A percentile compares a stretch with the other conserved stretches of the same genome.
Conservation (phyloP, 805 yeast species). For the Kodamaea sagamina region DNA sequence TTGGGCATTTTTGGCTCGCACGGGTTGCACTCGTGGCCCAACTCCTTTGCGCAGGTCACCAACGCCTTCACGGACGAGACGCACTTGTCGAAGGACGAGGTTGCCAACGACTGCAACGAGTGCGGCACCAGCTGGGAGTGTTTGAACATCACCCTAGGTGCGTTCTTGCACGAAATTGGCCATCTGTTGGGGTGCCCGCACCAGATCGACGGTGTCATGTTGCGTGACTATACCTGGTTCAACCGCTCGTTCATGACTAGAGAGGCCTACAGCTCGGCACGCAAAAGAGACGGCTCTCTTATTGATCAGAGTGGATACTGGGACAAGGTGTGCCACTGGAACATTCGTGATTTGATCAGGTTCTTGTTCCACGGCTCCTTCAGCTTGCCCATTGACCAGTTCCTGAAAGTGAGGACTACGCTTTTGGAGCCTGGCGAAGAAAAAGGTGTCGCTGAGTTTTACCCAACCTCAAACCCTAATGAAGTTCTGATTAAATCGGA, state of each 20-base stretch:
- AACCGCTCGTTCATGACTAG: conserved; percentile 79
- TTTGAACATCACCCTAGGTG: conserved; percentile 81
- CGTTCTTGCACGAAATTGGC: conserved; percentile 94
- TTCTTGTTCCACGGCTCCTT: conserved; percentile 83
- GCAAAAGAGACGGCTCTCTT: conserved; percentile 47
- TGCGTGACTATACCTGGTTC: conserved; percentile 78
- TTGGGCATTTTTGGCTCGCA: conserved; percentile 94
- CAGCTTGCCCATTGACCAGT: conserved; percentile 62
- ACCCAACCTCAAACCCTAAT: conserved; percentile 22
- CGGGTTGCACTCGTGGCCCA: conserved; percentile 91
- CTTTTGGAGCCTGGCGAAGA: conserved; percentile 9
- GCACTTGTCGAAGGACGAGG: conserved; percentile 58
- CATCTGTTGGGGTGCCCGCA: conserved; percentile 92
- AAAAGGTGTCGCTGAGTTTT: conserved; percentile 14
- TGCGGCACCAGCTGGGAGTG: conserved; percentile 93
- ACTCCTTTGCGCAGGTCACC: conserved; percentile 67
- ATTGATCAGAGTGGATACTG: conserved; percentile 44
- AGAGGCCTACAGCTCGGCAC: conserved; percentile 60
- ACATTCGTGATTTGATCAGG: conserved; percentile 74
- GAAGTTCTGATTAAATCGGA: conserved; percentile 46
- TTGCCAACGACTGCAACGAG: conserved; percentile 87
- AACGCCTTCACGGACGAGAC: conserved; percentile 76
- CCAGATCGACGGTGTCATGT: conserved; percentile 86
- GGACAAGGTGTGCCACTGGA: conserved; percentile 81
- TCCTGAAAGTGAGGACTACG: conserved; percentile 40